phyloP scores from a whole-genome alignment of 2,329 filamentous ascomycete genomes.

The Davidsoniella virescens region DNA sequence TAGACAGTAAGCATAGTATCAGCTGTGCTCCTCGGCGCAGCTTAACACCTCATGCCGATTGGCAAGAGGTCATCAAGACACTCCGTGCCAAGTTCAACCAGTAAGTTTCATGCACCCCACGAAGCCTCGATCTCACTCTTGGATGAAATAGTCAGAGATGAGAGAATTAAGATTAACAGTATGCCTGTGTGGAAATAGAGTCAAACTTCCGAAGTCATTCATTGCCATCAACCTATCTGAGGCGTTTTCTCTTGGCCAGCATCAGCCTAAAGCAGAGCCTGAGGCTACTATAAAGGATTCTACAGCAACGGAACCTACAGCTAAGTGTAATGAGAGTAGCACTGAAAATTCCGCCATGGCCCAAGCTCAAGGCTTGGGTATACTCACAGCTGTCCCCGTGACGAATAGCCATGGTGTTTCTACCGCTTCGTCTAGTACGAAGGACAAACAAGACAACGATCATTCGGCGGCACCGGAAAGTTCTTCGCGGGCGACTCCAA shows the following conservation, averaged over 20 bases:
- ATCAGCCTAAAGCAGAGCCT: constrained; percentile 28
- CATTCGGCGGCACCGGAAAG: no score
- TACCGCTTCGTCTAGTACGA: no score
- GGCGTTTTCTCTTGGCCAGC: constrained; percentile 42
- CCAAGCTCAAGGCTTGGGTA: no score
- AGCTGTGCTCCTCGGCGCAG: constrained; percentile 82
- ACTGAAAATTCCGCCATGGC: no score
- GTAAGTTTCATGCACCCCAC: constrained; percentile 33
- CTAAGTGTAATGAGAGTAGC: no score
- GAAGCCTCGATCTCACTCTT: constrained; percentile 12
- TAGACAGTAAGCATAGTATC: constrained; percentile 93
- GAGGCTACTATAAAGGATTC: background rate
- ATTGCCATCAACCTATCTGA: constrained; percentile 48
- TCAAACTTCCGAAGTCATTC: constrained; percentile 51
- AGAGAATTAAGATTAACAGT: constrained; percentile 6
- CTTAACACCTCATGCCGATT: constrained; percentile 80
- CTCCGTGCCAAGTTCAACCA: constrained; percentile 88
- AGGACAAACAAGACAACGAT: no score
- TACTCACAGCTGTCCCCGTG: no score
- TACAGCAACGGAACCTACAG: background rate
- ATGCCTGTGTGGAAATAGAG: constrained; percentile 25
- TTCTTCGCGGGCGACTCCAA: no score
- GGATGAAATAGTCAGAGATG: background rate
- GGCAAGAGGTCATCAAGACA: constrained; percentile 94
- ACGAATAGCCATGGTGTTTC: no score